Evolutionary conservation across 164 flowering plant genomes (phyloP), one percentile per base, ranked within the genome.

Genomic region (Umbellularia californica): DNA sequence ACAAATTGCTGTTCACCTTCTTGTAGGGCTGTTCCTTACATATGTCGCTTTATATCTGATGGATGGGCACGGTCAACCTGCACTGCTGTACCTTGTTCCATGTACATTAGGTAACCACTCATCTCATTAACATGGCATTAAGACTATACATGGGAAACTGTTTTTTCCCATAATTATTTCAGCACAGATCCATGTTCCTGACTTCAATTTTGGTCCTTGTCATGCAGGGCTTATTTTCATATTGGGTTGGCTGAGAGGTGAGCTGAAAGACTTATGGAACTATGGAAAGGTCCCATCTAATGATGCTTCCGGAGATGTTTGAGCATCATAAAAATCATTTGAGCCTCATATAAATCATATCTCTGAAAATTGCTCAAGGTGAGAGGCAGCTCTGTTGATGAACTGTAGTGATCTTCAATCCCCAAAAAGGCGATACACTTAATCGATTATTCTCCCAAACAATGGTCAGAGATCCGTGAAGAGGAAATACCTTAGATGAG

Each of bases 11-110:
- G 52, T 72, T 47, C 22, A 22, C 68, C 35, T 50, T 50, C 28
- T 63, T 72, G 70, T 87, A 92, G 97, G 97, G 6, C 94, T 92
- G 66, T 79, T 84, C 55, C 66, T 90, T 24, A 89, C 97, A 22
- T 89, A 89, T 80, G 74, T 90, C 35, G 94, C 82, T 20, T 74
- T 90, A 52, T 92, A 92, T 79, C 70, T 90, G 20, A 92, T 92
- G 97, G 71, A 92, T 76, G 95, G 97, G 50, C 87, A 88, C 71
- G 97, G 97, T 50, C 97, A 92, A 76, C 97, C 97, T 30, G 97
- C 97, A 51, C 90, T 92, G n/a, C 85, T 92, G 6, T 92, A 92
- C 79, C 93, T 92, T 76, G 97, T 92, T 82, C 97, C 97, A 30
- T 92, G 95, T 76, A 90, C 97, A 50, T 73, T 92, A 83, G 97